A percentile compares a stretch with the other conserved stretches of the same genome.
phyloP scores from a whole-genome alignment of 768 basidiomycete genomes.

The Sistotremastrum niveocremeum region DNA sequence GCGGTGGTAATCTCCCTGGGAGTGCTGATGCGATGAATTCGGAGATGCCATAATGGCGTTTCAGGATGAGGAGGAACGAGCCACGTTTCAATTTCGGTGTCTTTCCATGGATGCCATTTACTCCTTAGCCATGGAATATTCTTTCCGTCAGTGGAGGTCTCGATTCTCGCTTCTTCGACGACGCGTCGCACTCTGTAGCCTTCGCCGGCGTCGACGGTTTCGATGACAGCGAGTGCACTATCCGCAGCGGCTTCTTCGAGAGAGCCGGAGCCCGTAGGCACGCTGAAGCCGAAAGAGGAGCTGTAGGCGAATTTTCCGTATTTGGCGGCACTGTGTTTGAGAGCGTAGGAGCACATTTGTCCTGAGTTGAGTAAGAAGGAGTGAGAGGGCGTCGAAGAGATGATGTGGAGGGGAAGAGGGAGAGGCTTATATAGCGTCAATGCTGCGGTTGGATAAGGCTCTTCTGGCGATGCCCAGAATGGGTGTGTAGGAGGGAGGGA shows the following conservation, averaged over 20 bases:
- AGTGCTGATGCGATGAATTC: constrained; percentile 49
- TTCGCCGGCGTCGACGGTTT: constrained; percentile 43
- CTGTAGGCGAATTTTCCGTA: constrained; percentile 72
- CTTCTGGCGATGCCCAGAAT: constrained; percentile 60
- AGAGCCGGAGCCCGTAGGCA: constrained; percentile 51
- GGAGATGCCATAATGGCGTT: constrained; percentile 54
- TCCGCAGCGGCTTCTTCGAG: constrained; percentile 64
- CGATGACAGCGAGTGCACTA: constrained; percentile 55
- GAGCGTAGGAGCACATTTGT: constrained; percentile 67
- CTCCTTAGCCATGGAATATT: constrained; percentile 35
- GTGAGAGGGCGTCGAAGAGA: constrained; percentile 47
- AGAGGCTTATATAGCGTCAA: constrained; percentile 36
- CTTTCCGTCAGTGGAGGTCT: constrained; percentile 23
- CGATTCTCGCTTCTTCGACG: constrained; percentile 46
- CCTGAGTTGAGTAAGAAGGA: constrained; percentile 63
- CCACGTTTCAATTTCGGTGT: constrained; percentile 64
- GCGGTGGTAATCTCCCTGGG: constrained; percentile 40
- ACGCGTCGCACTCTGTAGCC: constrained; percentile 57
- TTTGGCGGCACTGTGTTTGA: constrained; percentile 67
- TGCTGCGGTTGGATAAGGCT: constrained; percentile 41
- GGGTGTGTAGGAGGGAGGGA: constrained; percentile 52
- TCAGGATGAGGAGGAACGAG: constrained; percentile 46
- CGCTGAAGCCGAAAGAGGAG: constrained; percentile 65
- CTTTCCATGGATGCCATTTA: constrained; percentile 66
- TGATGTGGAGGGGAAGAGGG: constrained; percentile 54